Conservation (phyloP, 495 filamentous ascomycete genomes). For the Echria macrotheca region DNA sequence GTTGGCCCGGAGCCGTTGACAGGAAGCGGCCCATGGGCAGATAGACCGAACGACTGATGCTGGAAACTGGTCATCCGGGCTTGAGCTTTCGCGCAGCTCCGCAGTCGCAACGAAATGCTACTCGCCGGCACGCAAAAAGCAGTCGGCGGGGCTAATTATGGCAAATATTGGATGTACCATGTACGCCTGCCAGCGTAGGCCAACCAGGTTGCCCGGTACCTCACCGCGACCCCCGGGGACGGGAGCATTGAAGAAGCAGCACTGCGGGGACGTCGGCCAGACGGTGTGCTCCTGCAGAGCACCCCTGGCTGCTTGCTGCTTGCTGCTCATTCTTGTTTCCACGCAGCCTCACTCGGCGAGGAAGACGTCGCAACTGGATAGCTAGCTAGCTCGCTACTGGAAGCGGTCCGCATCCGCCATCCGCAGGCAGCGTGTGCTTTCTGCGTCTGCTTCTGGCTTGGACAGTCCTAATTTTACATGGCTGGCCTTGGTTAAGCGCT, state of each 20-base stretch:
- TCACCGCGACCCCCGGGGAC: no score
- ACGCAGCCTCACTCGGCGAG: neutral
- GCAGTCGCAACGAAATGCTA: conserved; percentile 14
- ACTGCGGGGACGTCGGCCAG: conserved; percentile 12
- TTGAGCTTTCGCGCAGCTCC: conserved; percentile 4
- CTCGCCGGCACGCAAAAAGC: conserved; percentile 18
- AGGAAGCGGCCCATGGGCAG: no score
- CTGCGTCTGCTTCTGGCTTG: no score
- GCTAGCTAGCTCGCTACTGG: conserved; percentile 6
- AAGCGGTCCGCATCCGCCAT: conserved; percentile 21
- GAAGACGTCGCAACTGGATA: conserved; percentile 6
- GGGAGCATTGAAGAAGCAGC: conserved; percentile 12
- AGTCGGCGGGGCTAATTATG: conserved; percentile 31
- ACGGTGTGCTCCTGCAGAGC: no score
- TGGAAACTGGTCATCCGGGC: neutral
- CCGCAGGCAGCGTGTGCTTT: no score
- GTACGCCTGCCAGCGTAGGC: conserved; percentile 23
- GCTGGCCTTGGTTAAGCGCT: conserved; percentile 27
- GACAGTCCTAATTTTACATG: conserved; percentile 34
- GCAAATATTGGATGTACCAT: conserved; percentile 35
- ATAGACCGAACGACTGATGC: no score
- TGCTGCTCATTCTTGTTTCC: conserved; percentile 13
- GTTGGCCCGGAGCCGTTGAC: no score
- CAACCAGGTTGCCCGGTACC: no score
- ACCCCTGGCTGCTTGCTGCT: neutral